Conservation (phyloP, 2,329 filamentous ascomycete species). For the Fulvia fulva region DNA sequence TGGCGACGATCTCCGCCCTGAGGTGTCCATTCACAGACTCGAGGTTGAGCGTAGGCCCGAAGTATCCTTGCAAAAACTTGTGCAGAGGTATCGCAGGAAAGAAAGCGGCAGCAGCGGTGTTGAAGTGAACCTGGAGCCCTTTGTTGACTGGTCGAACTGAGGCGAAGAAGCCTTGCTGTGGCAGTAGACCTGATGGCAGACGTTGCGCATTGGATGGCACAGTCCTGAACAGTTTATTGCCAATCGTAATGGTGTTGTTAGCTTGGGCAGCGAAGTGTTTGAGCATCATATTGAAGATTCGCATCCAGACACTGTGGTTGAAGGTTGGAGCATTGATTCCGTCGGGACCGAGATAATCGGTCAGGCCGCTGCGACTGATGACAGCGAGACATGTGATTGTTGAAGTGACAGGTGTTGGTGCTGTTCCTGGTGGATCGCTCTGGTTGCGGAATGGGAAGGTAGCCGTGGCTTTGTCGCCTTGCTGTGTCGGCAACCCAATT, state of each 20-base stretch:
- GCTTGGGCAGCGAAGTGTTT: background rate
- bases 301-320: background rate
- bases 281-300: conserved; percentile 2
- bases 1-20: background rate
- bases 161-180: background rate
- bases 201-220: background rate
- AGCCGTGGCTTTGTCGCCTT: background rate
- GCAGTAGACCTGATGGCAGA: background rate
- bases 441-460: background rate
- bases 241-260: background rate
- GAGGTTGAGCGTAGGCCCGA: background rate
- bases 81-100: background rate
- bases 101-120: background rate
- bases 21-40: too few relatives aligned
- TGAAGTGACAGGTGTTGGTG: background rate
- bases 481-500: background rate
- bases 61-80: background rate
- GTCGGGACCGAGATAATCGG: background rate
- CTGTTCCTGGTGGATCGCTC: background rate
- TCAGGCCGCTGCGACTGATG: background rate
- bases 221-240: background rate
- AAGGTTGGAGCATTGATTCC: background rate
- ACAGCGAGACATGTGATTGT: background rate
- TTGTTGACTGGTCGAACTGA: background rate
- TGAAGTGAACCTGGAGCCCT: background rate